These are phyloP conservation scores for Neoascochyta sp. DNA, from an alignment of 2,329 filamentous ascomycete species.

Conservation along the genomic window DNA sequence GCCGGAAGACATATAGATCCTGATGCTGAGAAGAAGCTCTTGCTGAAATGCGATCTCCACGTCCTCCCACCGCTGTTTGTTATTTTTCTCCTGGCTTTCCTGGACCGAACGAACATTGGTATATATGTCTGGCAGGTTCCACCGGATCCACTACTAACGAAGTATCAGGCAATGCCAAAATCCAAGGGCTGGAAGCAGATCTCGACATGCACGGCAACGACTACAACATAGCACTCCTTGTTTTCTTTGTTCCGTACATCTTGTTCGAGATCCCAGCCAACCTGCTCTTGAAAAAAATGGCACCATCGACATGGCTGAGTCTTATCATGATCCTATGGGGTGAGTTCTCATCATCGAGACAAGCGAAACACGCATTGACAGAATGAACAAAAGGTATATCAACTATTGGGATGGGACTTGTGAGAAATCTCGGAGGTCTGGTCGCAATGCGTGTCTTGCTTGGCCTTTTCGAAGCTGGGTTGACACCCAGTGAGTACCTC, in stretches of 20 bases:
- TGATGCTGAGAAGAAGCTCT: slow-evolving; percentile 44
- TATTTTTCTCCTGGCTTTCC: slow-evolving; percentile 36
- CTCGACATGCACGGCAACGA: slow-evolving; percentile 36
- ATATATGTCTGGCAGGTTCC: slow-evolving; percentile 2
- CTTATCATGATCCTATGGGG: slow-evolving; percentile 41
- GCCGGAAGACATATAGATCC: slow-evolving; percentile 29
- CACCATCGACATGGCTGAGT: slow-evolving; percentile 40
- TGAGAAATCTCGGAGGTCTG: slow-evolving; percentile 46
- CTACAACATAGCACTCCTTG: slow-evolving; percentile 39
- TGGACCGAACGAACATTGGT: slow-evolving; percentile 37
- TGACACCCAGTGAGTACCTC: slow-evolving; percentile 18
- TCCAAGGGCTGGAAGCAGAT: slow-evolving; percentile 39
- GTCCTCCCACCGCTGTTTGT: slow-evolving; percentile 49
- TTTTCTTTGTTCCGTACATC: slow-evolving; percentile 41
- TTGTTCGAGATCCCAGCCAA: slow-evolving; percentile 38
- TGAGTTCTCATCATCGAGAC: slow-evolving; percentile 1
- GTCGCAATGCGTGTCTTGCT: slow-evolving; percentile 45
- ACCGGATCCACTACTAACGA: slow-evolving; percentile 2
- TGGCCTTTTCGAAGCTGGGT: slow-evolving; percentile 40
- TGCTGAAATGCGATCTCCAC: slow-evolving; percentile 49
- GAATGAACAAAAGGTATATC: slow-evolving; percentile 26
- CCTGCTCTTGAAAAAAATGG: slow-evolving; percentile 39
- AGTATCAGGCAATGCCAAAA: slow-evolving; percentile 40
- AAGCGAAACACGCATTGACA: slow-evolving; percentile 1
- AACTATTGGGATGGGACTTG: slow-evolving; percentile 47